Conservation (phyloP, 2,329 filamentous ascomycete species). For the Fusarium subglutinans region DNA sequence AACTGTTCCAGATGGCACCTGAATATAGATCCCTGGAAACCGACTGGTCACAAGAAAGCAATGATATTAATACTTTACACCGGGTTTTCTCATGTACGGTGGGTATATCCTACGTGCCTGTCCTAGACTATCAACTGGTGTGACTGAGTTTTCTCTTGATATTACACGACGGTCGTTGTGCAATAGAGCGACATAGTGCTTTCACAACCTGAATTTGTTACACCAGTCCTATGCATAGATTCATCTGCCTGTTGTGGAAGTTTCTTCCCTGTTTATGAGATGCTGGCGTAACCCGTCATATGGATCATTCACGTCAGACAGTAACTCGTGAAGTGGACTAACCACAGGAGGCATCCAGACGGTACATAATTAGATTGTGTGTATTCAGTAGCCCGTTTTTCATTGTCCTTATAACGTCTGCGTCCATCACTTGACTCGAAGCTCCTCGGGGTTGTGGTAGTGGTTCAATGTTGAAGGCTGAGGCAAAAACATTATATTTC, state of each 20-base stretch:
- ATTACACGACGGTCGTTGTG: neutral
- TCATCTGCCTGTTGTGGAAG: neutral
- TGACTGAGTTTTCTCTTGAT: neutral
- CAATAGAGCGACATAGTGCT: neutral
- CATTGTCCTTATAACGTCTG: neutral
- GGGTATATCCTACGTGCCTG: neutral
- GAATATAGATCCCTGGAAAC: neutral
- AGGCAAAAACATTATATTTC: neutral
- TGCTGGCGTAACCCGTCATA: neutral
- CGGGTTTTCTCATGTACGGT: neutral
- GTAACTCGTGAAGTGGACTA: neutral
- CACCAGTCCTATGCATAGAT: neutral
- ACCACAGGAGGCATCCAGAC: neutral
- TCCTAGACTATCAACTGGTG: neutral
- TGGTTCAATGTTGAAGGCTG: neutral
- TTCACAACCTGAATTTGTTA: neutral
- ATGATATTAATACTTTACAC: neutral
- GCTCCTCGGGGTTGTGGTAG: neutral
- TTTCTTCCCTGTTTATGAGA: neutral
- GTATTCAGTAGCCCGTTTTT: neutral
- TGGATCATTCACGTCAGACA: neutral
- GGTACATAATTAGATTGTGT: neutral
- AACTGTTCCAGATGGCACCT: conserved; percentile 23
- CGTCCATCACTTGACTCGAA: neutral
- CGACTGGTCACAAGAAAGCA: neutral